A percentile compares a stretch with the other conserved stretches of the same genome.
These are phyloP conservation scores for Zymoseptoria pseudotritici DNA, from an alignment of 2,329 filamentous ascomycete genomes.

Conservation along the genomic window DNA sequence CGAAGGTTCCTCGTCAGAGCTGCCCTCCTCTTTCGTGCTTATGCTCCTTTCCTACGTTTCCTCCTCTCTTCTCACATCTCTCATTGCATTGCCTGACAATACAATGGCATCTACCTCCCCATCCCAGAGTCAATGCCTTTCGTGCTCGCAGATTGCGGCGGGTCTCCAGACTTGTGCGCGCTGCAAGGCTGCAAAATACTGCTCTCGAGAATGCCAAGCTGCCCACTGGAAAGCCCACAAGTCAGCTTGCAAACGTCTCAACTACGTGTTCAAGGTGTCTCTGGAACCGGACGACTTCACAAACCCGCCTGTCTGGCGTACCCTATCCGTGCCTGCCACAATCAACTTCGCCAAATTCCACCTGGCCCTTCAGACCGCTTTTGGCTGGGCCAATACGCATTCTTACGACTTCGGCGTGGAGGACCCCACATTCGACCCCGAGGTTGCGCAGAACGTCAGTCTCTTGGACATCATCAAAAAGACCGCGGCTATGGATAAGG, in stretches of 20 bases:
- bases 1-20: background rate
- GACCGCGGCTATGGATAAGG: background rate
- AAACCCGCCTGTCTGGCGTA: slow-evolving; percentile 21
- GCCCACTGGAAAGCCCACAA: slow-evolving; percentile 15
- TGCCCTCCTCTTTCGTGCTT: background rate
- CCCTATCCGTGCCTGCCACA: slow-evolving; percentile 20
- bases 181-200: slow-evolving; percentile 6
- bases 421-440: slow-evolving; percentile 4
- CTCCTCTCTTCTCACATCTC: background rate
- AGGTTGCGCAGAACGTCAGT: background rate
- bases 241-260: slow-evolving; percentile 16
- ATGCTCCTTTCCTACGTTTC: background rate
- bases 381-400: slow-evolving; percentile 22
- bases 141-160: background rate
- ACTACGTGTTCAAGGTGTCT: slow-evolving; percentile 22
- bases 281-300: slow-evolving; percentile 11
- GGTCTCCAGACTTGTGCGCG: slow-evolving; percentile 2
- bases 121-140: background rate
- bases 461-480: slow-evolving; percentile 3
- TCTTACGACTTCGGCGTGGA: slow-evolving; percentile 20
- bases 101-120: background rate
- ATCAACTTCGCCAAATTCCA: slow-evolving; percentile 22
- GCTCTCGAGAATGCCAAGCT: slow-evolving; percentile 11
- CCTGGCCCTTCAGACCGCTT: slow-evolving; percentile 22
- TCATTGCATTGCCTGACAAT: background rate